Percentiles rank a stretch among this genome's conserved stretches.
Evolutionary conservation across 2,329 filamentous ascomycete genomes (phyloP).

Genomic region (Cladophialophora yegresii): DNA sequence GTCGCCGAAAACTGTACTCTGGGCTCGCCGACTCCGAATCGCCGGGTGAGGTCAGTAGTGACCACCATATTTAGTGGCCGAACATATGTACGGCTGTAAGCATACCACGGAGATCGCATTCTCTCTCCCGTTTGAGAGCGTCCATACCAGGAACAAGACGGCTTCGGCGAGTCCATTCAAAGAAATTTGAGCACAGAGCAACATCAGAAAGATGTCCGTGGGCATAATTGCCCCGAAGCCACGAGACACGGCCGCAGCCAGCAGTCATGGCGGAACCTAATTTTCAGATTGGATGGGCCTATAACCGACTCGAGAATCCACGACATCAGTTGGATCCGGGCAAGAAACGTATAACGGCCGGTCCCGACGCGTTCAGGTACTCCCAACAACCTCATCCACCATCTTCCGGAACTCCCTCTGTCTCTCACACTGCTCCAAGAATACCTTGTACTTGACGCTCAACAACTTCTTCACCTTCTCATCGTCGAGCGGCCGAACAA

Average conservation of each 20-base stretch:
- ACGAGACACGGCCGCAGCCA: background rate
- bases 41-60: background rate
- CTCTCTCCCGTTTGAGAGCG: background rate
- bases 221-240: background rate
- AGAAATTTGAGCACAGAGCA: background rate
- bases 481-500: constrained; percentile 74
- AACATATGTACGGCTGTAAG: background rate
- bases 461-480: constrained; percentile 75
- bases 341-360: background rate
- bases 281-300: background rate
- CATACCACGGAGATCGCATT: background rate
- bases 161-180: background rate
- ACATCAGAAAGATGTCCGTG: background rate
- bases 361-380: background rate
- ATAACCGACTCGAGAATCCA: background rate
- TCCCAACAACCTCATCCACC: constrained; percentile 62
- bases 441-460: constrained; percentile 90
- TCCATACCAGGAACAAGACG: background rate
- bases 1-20: background rate
- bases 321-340: background rate
- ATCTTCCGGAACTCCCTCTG: constrained; percentile 80
- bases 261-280: background rate
- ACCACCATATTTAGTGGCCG: background rate
- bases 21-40: background rate
- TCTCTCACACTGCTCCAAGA: constrained; percentile 84